Evolutionary conservation across 352 stramenopile genomes (phyloP), one percentile per base, ranked within the genome.

Genomic region (Pythium brachiatum): DNA sequence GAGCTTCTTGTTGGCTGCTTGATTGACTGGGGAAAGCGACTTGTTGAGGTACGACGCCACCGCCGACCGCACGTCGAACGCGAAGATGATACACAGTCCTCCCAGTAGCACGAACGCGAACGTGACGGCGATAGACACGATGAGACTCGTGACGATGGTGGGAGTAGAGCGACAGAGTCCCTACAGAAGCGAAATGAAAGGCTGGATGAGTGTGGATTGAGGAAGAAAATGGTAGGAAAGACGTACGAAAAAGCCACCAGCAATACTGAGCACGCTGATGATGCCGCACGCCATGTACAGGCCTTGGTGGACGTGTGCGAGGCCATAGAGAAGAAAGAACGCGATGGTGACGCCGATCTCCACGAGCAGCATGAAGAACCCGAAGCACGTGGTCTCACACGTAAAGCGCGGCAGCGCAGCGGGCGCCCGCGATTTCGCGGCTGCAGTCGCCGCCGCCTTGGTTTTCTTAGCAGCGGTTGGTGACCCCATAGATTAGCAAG

Each of bases 1-100:
- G 27, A 89, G 74, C 69, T 85, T 73, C 26, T 73, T 65, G 64
- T 72, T 77, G 27, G 73, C 62, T 16, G 64, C 56, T 13, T 76
- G 60, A 5, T 61, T 64, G 18, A 75, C 54, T 43, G 69, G 58
- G 2, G 74, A 50, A 13, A 86, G 60, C 20, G 73, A 71, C 25
- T 86, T 75, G 64, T 88, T 76, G 11, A 90, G 66, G 54, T 75
- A 81, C n/a, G 64, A 68, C 3, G 74, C 74, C 1, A 93, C 65
- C 5, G 83, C 56, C 1, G 83, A 53, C 7, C 70, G 60, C 6
- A 84, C 66, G 52, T 84, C 64, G 8, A 72, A 64, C 25, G 64
- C 65, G 48, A 80, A 88, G 47, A 92, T 60, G 43, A 89, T 64
- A 54, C 79, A 89, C 13, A 92, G 53, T 0, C 81, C 81, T 29